Evolutionary conservation across 495 filamentous ascomycete genomes (phyloP).

Genomic region (Thermothielavioides terrestris): DNA sequence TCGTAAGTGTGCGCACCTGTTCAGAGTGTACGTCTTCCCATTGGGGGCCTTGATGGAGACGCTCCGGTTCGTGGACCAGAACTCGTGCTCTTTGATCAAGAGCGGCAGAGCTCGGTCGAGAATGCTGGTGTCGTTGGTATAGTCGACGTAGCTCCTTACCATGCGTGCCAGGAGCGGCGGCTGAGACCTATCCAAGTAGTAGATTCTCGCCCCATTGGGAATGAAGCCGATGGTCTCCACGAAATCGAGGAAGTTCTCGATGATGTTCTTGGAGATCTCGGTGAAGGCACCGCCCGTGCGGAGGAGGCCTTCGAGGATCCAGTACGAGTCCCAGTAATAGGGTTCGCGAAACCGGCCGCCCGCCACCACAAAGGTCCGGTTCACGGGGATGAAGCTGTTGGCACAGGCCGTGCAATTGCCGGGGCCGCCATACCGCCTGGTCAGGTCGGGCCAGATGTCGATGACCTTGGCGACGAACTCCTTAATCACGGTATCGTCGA

Average conservation of each 20-base stretch:
- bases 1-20: conserved; percentile 35
- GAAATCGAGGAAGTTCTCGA: conserved; percentile 45
- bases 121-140: conserved; percentile 44
- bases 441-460: conserved; percentile 45
- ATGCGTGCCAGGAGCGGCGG: conserved; percentile 42
- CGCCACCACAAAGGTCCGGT: conserved; percentile 44
- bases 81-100: conserved; percentile 41
- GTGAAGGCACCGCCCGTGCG: conserved; percentile 41
- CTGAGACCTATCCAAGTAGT: conserved; percentile 43
- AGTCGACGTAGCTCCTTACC: conserved; percentile 40
- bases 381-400: conserved; percentile 43
- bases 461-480: conserved; percentile 42
- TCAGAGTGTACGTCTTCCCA: conserved; percentile 32
- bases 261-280: conserved; percentile 41
- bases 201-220: conserved; percentile 41
- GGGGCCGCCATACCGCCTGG: conserved; percentile 34
- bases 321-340: conserved; percentile 48
- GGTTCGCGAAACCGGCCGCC: conserved; percentile 44
- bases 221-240: conserved; percentile 44
- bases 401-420: conserved; percentile 36
- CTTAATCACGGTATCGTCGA: conserved; percentile 35
- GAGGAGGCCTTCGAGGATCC: conserved; percentile 43
- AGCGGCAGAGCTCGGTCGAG: conserved; percentile 38
- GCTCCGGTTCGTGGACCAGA: conserved; percentile 39
- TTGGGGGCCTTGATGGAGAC: conserved; percentile 24